A percentile compares a stretch with the other conserved stretches of the same genome.
These are phyloP conservation scores for Clavispora asparagi DNA, from an alignment of 805 yeast genomes.

Conservation along the genomic window DNA sequence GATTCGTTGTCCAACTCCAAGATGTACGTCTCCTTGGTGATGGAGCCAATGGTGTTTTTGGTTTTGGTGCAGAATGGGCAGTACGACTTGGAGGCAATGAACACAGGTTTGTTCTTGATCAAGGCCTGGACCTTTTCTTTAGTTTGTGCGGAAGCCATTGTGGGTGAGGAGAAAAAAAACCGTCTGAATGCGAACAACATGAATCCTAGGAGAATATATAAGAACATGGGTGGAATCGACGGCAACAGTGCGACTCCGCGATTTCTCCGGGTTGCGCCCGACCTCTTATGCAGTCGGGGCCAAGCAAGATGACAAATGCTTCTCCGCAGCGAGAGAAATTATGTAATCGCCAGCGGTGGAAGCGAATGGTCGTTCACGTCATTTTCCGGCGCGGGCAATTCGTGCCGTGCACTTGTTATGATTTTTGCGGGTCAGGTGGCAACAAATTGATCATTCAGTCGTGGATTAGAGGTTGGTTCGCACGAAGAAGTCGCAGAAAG, in stretches of 20 bases:
- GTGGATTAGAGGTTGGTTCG: too few species aligned
- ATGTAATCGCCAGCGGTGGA: too few species aligned
- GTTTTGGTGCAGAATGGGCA: conserved; percentile 27
- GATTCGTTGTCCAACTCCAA: conserved; percentile 23
- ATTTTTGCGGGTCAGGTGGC: too few species aligned
- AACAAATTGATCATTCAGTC: too few species aligned
- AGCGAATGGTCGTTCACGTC: too few species aligned
- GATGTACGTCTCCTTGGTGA: conserved; percentile 38
- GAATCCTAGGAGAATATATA: not conserved
- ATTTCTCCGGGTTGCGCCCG: not conserved
- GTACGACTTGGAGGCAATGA: conserved; percentile 54
- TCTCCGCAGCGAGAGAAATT: too few species aligned
- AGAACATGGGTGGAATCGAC: not conserved
- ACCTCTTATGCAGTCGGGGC: not conserved
- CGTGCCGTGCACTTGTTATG: too few species aligned
- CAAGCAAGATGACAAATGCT: too few species aligned
- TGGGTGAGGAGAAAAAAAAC: conserved; percentile 21
- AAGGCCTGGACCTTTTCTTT: conserved; percentile 54
- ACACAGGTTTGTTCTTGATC: conserved; percentile 61
- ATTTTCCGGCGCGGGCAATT: too few species aligned
- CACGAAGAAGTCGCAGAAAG: too few species aligned
- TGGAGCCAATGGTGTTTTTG: conserved; percentile 14
- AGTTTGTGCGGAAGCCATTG: conserved; percentile 57
- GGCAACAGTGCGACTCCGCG: not conserved
- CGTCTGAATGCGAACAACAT: conserved; percentile 9